A percentile compares a stretch with the other conserved stretches of the same genome.
These are phyloP conservation scores for Colletotrichum lini DNA, from an alignment of 2,329 filamentous ascomycete species.

Conservation along the genomic window DNA sequence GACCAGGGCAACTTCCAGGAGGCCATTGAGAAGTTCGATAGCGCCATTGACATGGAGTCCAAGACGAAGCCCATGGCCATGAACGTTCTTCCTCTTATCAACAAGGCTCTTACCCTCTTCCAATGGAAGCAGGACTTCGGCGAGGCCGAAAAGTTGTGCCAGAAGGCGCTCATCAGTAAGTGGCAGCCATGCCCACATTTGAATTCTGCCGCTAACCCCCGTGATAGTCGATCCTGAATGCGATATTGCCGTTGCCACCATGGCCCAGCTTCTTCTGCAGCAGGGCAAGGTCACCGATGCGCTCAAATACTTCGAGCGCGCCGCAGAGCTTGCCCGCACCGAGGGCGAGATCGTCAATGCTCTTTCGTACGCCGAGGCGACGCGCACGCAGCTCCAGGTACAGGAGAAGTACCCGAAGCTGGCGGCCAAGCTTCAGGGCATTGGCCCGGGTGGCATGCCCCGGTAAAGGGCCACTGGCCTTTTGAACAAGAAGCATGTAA, in stretches of 20 bases:
- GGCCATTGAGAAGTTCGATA: conserved; percentile 98
- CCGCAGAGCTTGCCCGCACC: conserved; percentile 92
- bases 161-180: conserved; percentile 97
- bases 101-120: conserved; percentile 97
- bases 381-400: conserved; percentile 93
- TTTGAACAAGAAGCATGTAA: conserved; percentile 18
- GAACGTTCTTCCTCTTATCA: conserved; percentile 97
- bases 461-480: conserved; percentile 32
- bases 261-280: conserved; percentile 97
- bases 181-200: conserved; percentile 44
- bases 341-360: conserved; percentile 97
- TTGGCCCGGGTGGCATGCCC: conserved; percentile 51
- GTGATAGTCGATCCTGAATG: conserved; percentile 92
- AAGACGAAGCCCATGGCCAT: conserved; percentile 93
- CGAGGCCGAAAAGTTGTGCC: conserved; percentile 95
- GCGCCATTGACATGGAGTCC: conserved; percentile 98
- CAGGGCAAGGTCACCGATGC: conserved; percentile 98
- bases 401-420: conserved; percentile 89
- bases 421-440: conserved; percentile 77
- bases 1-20: conserved; percentile 97
- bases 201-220: conserved; percentile 50
- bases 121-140: conserved; percentile 98
- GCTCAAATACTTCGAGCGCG: conserved; percentile 96
- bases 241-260: conserved; percentile 97
- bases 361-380: conserved; percentile 96